Evolutionary conservation across 2,329 filamentous ascomycete species (phyloP).

Genomic region (Pestalotiopsis sp.): DNA sequence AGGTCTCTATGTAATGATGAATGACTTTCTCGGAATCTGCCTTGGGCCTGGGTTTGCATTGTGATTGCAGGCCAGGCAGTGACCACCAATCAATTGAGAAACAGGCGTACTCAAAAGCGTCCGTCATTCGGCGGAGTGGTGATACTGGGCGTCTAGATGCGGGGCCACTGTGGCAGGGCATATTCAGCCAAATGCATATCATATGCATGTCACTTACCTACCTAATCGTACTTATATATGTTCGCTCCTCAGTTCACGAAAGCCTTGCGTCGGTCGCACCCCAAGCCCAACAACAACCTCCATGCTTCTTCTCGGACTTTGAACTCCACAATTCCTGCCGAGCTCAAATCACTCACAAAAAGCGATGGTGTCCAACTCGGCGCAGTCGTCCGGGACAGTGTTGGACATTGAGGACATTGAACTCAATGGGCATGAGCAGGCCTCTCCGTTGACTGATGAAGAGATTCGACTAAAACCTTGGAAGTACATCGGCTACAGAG

Average conservation of each 20-base stretch:
- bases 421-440: background rate
- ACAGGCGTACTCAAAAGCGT: background rate
- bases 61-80: too few species aligned
- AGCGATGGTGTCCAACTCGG: background rate
- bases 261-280: too few species aligned
- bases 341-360: background rate
- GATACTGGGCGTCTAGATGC: background rate
- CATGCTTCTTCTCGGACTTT: background rate
- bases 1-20: too few species aligned
- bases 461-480: background rate
- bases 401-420: background rate
- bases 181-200: background rate
- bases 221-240: background rate
- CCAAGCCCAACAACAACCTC: background rate
- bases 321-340: background rate
- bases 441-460: background rate
- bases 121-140: background rate
- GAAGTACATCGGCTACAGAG: background rate
- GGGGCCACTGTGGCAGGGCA: background rate
- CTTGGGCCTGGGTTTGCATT: too few species aligned
- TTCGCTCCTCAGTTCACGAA: background rate
- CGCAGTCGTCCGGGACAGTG: background rate
- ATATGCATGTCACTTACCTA: background rate
- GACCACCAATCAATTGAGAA: too few species aligned
- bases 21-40: too few species aligned